Evolutionary conservation across 306 rosid genomes (phyloP), one percentile per base, ranked within the genome.

Genomic region (Glycyrrhiza uralensis): DNA sequence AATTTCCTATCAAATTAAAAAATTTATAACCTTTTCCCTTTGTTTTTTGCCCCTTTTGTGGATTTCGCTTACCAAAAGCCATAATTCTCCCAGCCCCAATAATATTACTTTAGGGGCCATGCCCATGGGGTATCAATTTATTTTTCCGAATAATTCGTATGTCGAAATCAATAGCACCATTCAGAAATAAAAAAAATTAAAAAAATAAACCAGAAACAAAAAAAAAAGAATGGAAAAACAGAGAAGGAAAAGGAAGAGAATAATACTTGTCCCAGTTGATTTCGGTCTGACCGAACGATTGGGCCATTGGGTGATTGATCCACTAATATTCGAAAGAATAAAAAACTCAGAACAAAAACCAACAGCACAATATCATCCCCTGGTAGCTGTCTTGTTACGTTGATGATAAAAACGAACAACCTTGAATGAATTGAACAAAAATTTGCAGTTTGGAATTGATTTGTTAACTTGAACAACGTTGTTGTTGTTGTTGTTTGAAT

Each of bases 231-330:
- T n/a, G 41, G 0, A 67, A 51, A n/a, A 55, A 23, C 35, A 44
- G 39, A 51, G 2, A 59, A 59, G 0, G 36, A 66, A 59, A 33
- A 60, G 9, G 3, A 75, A 23, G 13, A 44, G 23, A 85, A 35
- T 77, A 87, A 29, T 85, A 93, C 99, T 94, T 91, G 84, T 94
- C 97, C 99, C 99, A 94, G 81, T 94, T 91, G 47, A 94, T 91
- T 84, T 91, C 99, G 49, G 97, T 76, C 24, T 85, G 92, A 66
- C 88, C 92, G 41, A 85, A 81, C 42, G 94, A 67, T 4, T 76
- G 86, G 6, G 87, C 85, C 98, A 91, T 84, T 83, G 14, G 72
- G n/a, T n/a, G n/a, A 1, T 5, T 59, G 74, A 17, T 13, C 11
- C 66, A 66, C 52, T 64, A 26, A 18, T 47, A 45, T 49, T 62